Evolutionary conservation across 768 basidiomycete genomes (phyloP), one percentile per base, ranked within the genome.

Genomic region (Psilocybe azurescens): DNA sequence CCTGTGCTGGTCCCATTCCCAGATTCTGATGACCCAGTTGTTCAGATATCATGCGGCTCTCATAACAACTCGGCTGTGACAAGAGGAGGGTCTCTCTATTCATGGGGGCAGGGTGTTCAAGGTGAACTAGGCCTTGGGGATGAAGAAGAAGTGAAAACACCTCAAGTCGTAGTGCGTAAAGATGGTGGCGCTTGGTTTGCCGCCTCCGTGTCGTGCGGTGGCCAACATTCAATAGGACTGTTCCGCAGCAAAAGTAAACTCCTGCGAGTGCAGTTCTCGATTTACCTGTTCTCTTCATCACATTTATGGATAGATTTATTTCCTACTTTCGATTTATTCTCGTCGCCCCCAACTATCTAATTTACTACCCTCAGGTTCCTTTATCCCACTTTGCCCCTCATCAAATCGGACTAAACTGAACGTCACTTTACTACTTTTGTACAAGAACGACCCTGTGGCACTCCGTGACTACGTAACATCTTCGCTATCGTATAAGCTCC

Each of bases 51-150:
- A 1, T 84, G 80, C n/a, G 91, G 90, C 5, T 80, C 81, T 32
- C 89, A 90, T 72, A 90, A 89, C 70, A 91, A 88, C 64, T 81
- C 90, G 69, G 91, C 87, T 7, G 79, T 91, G 51, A 90, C 90
- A 5, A 70, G 76, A 61, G 86, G 78, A 47, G 91, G 91, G 36
- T 87, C 89, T 2, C 73, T 93, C 65, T 91, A 89, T 68, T 78
- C 85, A 33, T 93, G 91, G 91, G 91, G 91, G 53, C 87, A 89
- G 62, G 90, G 89, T n/a, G 81, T 85, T 4, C 89, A 90, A 67
- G 86, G 91, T 53, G 91, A 93, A 71, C 80, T 93, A 18, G 91
- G 90, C 11, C 81, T 85, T 39, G 82, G 82, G 30, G 85, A 85
- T 57, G 83, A 80, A 51, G 83, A 82, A 57, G 86, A 87, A 65